These are phyloP conservation scores for Pneumocystis jirovecii DNA, from an alignment of 1,139 yeast species.

Conservation along the genomic window DNA sequence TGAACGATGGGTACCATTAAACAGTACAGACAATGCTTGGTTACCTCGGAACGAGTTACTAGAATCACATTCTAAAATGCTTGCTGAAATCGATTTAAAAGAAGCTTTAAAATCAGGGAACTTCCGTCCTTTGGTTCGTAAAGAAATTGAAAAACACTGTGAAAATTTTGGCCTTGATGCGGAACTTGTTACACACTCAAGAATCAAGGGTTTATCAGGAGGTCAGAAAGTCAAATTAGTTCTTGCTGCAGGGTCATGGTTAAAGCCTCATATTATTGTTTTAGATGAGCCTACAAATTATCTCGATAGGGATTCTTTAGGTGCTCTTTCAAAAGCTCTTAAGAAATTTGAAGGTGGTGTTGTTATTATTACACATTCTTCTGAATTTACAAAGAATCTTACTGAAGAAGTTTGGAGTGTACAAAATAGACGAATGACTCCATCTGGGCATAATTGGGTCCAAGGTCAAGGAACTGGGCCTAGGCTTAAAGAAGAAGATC, in stretches of 20 bases:
- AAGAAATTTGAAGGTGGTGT: conserved; percentile 99
- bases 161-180: conserved; percentile 96
- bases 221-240: conserved; percentile 99
- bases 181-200: conserved; percentile 97
- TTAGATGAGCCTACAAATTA: conserved; percentile 80
- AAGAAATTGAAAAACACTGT: conserved; percentile 98
- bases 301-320: conserved; percentile 97
- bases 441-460: conserved; percentile 99
- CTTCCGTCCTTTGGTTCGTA: conserved; percentile 99
- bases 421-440: conserved; percentile 92
- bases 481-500: conserved; percentile 82
- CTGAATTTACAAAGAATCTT: conserved; percentile 97
- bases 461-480: conserved; percentile 99
- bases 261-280: conserved; percentile 98
- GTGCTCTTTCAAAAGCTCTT: conserved; percentile 97
- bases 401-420: conserved; percentile 99
- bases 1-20: conserved; percentile 99
- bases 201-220: conserved; percentile 99
- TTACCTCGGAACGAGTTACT: conserved; percentile 98
- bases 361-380: conserved; percentile 98
- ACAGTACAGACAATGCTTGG: conserved; percentile 99
- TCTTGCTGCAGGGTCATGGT: conserved; percentile 99
- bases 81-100: conserved; percentile 99
- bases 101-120: conserved; percentile 99
- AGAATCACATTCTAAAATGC: conserved; percentile 97